Base-by-base conservation (phyloP, 805 yeast species). In the Pichia heedii region DNA sequence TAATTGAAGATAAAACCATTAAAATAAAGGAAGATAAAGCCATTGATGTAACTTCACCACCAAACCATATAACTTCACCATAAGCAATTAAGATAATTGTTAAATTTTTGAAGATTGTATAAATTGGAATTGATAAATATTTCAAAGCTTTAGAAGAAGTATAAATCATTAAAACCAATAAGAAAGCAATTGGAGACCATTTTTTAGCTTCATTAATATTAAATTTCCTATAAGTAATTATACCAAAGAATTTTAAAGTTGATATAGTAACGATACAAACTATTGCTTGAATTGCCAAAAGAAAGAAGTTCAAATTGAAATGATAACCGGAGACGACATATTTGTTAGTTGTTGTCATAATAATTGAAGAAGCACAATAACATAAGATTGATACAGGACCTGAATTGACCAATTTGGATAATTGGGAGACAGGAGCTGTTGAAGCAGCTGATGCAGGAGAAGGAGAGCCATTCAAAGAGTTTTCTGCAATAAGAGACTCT, bases 261-360 rank as follows among this genome's bases (percentile, higher is more conserved):
- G 79, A 72, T 54, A 93, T 80, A 33, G 85, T 80, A 38, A 69
- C 60, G 48, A 84, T 73, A 71, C 97, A 90, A 47, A 90, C 95
- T 43, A 78, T 64, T 27, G 90, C 77, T 71, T 93, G 98, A 35
- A 88, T 80, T 35, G 95, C 94, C 62, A 93, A 71, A 58, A 90
- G 73, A 56, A 93, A 80, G 60, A 88, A 88, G 72, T 88, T 88
- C 76, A 93, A 76, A 62, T 81, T 74, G 62, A 84, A 78, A 24
- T 73, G 68, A 53, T 71, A 73, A 24, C 84, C 87, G 21, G 84
- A 76, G 46, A 93, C 83, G 47, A 93, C 97, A 61, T 81, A 90
- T 69, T 93, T 93, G 75, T 93, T 93, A 48, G 97, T 89, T 49
- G 89, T 88, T 26, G 98, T 93, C 98, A 93, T 93, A 62, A 93